These are phyloP conservation scores for Neocatenulostroma microsporum DNA, from an alignment of 2,329 filamentous ascomycete species.

Conservation along the genomic window DNA sequence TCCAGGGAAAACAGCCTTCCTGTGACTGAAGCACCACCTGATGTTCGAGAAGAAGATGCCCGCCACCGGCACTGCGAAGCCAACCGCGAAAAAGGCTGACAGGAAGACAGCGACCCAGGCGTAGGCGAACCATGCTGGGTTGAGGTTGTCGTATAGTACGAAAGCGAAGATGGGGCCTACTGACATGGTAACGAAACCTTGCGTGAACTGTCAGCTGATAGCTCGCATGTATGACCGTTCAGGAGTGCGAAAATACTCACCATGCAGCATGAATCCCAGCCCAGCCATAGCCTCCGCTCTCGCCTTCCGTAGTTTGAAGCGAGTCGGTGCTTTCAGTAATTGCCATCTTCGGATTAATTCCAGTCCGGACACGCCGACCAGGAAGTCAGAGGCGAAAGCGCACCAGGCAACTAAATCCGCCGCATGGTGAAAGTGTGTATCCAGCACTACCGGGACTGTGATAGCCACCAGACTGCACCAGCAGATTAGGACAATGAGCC, in stretches of 20 bases:
- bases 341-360: conserved; percentile 7
- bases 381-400: conserved; percentile 11
- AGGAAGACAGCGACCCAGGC: conserved; percentile 12
- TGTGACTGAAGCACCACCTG: conserved; percentile 11
- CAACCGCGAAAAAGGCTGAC: conserved; percentile 8
- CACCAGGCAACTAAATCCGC: conserved; percentile 12
- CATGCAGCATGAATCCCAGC: conserved; percentile 10
- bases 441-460: conserved; percentile 8
- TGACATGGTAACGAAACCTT: conserved; percentile 9
- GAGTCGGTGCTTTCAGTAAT: background rate
- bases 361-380: conserved; percentile 8
- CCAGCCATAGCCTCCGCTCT: conserved; percentile 12
- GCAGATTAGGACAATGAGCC: conserved; percentile 5
- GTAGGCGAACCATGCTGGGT: conserved; percentile 9
- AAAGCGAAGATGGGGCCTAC: conserved; percentile 8
- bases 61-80: conserved; percentile 10
- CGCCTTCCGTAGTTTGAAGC: conserved; percentile 7
- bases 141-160: conserved; percentile 10
- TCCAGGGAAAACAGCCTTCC: conserved; percentile 9
- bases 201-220: background rate
- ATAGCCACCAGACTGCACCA: conserved; percentile 9
- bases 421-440: conserved; percentile 8
- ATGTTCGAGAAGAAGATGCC: conserved; percentile 13
- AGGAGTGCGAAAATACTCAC: conserved; percentile 1
- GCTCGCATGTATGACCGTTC: too few species aligned